Evolutionary conservation across 805 yeast genomes (phyloP), one percentile per base, ranked within the genome.

Genomic region (Aciculoconidium aculeatum): DNA sequence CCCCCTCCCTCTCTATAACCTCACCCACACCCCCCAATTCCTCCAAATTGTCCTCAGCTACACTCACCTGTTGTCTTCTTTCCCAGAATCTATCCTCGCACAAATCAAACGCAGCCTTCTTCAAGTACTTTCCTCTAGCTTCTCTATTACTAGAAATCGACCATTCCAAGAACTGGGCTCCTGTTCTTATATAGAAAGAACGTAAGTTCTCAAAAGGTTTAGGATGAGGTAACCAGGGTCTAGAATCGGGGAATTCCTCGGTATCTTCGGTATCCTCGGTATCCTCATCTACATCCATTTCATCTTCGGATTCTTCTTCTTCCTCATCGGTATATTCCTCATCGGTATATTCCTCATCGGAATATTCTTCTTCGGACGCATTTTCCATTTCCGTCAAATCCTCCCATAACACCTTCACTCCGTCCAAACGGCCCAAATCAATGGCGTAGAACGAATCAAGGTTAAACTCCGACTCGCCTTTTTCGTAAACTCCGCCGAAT

Each of bases 41-140:
- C 56, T 90, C 96, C 44, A 84, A 59, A 49, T 77, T 75, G 44
- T 90, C 97, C 59, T 90, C 98, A 28, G 84, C 82, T 22, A 76
- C 70, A 52, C 94, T 78, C 14, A 90, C 79, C 46, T 79, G 90
- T 45, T 90, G 97, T 61, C 96, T 77, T 63, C 97, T 81, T 53
- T 90, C 97, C 97, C 97, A 90, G 92, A 95, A 90, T 61, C 98
- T 75, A 42, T 81, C 90, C 57, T 88, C 95, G 53, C 92, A 81
- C 37, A 90, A 59, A 39, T 87, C 96, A 51, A 90, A 90, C 0
- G 96, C 80, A 24, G 84, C 81, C 32, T 80, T 79, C 61, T 90
- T 88, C 55, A 90, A 70, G 47, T 83, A 80, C 53, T 90, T 90
- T 31, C 96, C 97, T 47, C 94, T 75, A 9, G 86, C 79, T 34